phyloP scores from a whole-genome alignment of 2,329 filamentous ascomycete genomes.

The Fusarium lateritium region DNA sequence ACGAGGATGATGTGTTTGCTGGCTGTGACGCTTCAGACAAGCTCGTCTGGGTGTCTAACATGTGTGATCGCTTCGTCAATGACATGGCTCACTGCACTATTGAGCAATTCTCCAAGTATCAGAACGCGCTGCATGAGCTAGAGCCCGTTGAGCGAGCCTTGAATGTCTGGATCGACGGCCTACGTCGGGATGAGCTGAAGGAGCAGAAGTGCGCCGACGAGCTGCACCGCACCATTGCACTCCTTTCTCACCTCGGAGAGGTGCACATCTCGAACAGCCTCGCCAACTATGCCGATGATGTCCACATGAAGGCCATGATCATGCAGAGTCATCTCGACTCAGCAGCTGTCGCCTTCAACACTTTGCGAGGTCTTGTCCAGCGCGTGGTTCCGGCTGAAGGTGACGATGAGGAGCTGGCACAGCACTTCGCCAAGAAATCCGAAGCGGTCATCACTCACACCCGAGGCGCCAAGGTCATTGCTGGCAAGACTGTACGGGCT shows the following conservation, averaged over 20 bases:
- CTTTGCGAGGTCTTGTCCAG: slow-evolving; percentile 77
- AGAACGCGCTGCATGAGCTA: slow-evolving; percentile 86
- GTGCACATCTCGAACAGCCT: slow-evolving; percentile 80
- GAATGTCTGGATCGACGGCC: slow-evolving; percentile 87
- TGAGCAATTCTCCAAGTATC: slow-evolving; percentile 83
- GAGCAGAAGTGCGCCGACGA: slow-evolving; percentile 86
- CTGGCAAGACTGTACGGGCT: slow-evolving; percentile 82
- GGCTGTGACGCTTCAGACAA: slow-evolving; percentile 88
- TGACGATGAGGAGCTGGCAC: slow-evolving; percentile 74
- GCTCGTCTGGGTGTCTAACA: slow-evolving; percentile 84
- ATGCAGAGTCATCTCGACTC: slow-evolving; percentile 88
- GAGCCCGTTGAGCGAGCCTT: slow-evolving; percentile 92
- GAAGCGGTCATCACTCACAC: slow-evolving; percentile 82
- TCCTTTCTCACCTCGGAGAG: slow-evolving; percentile 89
- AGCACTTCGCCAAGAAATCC: slow-evolving; percentile 78
- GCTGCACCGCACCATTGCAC: slow-evolving; percentile 85
- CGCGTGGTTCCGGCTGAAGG: slow-evolving; percentile 67
- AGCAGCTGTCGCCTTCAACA: slow-evolving; percentile 76
- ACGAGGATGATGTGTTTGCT: slow-evolving; percentile 84
- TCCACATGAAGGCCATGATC: slow-evolving; percentile 82
- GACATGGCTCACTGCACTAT: slow-evolving; percentile 84
- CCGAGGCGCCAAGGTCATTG: slow-evolving; percentile 86
- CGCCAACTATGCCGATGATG: slow-evolving; percentile 81
- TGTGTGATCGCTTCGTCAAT: slow-evolving; percentile 87
- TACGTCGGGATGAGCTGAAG: slow-evolving; percentile 88